These are phyloP conservation scores for Sungouiozyma ichnusensis DNA, from an alignment of 805 yeast genomes.

Conservation along the genomic window DNA sequence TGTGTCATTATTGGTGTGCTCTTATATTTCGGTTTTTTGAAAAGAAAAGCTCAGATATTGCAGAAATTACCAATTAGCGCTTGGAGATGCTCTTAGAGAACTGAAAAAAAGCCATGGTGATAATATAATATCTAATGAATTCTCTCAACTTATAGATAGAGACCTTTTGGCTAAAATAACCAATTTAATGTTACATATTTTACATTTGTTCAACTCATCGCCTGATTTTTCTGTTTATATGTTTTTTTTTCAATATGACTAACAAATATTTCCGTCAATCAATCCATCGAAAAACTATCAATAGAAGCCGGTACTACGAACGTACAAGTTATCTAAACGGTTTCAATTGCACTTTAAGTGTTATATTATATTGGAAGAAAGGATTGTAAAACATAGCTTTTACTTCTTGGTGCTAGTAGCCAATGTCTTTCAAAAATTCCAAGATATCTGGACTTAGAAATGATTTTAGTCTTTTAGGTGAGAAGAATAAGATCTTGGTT, in stretches of 20 bases:
- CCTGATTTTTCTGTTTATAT: too few relatives aligned
- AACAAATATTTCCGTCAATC: background rate
- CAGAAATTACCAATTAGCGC: slow-evolving; percentile 64
- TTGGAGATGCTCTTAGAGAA: slow-evolving; percentile 44
- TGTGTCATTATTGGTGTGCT: slow-evolving; percentile 61
- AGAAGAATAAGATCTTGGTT: slow-evolving; percentile 51
- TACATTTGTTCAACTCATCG: too few relatives aligned
- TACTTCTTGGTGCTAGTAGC: too few relatives aligned
- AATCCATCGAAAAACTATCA: background rate
- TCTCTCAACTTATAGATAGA: too few relatives aligned
- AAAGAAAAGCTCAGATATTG: slow-evolving; percentile 46
- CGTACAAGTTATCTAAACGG: too few relatives aligned
- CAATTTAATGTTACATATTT: too few relatives aligned
- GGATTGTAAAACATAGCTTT: too few relatives aligned
- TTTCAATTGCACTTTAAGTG: too few relatives aligned
- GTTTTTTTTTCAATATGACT: background rate
- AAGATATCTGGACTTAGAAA: slow-evolving; percentile 26
- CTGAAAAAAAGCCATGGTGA: background rate
- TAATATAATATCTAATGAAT: too few relatives aligned
- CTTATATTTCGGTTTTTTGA: slow-evolving; percentile 57
- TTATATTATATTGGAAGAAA: too few relatives aligned
- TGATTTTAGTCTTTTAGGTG: slow-evolving; percentile 29
- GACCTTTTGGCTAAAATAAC: too few relatives aligned
- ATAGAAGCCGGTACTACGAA: too few relatives aligned
- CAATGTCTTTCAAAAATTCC: background rate